Evolutionary conservation across 257 asterid species (phyloP), one percentile per base, ranked within the genome.

Genomic region (Solanum etuberosum): DNA sequence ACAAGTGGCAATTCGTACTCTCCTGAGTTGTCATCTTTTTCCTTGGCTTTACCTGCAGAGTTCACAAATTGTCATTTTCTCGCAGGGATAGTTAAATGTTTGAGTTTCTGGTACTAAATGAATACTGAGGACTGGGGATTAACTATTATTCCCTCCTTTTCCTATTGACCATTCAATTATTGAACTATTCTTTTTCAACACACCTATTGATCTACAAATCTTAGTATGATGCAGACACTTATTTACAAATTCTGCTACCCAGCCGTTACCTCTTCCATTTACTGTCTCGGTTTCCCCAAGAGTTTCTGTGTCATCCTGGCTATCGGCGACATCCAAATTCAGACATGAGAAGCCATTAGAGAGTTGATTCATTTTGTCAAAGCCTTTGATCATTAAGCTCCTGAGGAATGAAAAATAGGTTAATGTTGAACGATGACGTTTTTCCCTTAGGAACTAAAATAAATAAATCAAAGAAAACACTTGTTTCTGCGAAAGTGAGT

Each of bases 1-100:
- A 95, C 98, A 63, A 97, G 98, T 71, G 99, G 99, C 94, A 94
- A 89, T 91, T 67, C 94, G 93, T 87, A 95, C 83, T 89, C 92
- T 86, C 86, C 94, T 57, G 89, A 77, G 89, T 74, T 80, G 63
- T 83, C 51, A 23, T 86, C 86, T 77, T 90, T 80, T 88, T 87
- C 90, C 87, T 90, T 89, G 65, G 86, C 92, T 34, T 87, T 67
- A 86, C 68, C 98, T 91, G 90, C 91, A 89, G 77, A 88, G 59
- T 57, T 43, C 25, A 83, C 67, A 76, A 34, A 84, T 63, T 20
- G 86, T 84, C 57, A 38, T n/a, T 40, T 40, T 61, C 87, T 38
- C 6, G 7, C 34, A 71, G 54, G 71, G 32, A 70, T 32, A 63
- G 34, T 67, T 9, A 31, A 72, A 70, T 63, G 38, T 63, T 71